Conservation (phyloP, 768 basidiomycete genomes). For the Agrocybe praecox region DNA sequence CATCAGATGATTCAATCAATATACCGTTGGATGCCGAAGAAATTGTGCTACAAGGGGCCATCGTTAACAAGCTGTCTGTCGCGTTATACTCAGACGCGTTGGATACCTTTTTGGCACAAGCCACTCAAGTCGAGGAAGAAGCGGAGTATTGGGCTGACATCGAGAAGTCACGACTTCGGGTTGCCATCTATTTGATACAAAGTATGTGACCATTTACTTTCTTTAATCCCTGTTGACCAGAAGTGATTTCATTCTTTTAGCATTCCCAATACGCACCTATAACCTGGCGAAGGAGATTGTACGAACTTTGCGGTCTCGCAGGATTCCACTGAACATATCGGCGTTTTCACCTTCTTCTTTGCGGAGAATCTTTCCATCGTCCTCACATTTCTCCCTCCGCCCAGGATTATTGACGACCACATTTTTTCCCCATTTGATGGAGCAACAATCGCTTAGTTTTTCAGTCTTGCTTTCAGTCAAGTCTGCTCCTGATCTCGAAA, state of each 20-base stretch:
- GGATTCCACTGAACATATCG: slow-evolving; percentile 48
- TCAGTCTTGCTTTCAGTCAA: slow-evolving; percentile 20
- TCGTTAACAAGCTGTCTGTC: slow-evolving; percentile 52
- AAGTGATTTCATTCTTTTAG: slow-evolving; percentile 26
- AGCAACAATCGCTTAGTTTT: slow-evolving; percentile 18
- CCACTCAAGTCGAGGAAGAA: slow-evolving; percentile 71
- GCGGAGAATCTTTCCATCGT: slow-evolving; percentile 47
- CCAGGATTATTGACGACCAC: slow-evolving; percentile 55
- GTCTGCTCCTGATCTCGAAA: neutral
- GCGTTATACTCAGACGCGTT: slow-evolving; percentile 68
- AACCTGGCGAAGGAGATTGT: slow-evolving; percentile 41
- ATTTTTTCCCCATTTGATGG: slow-evolving; percentile 65
- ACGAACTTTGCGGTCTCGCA: slow-evolving; percentile 40
- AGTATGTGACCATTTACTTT: slow-evolving; percentile 49
- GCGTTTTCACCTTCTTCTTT: slow-evolving; percentile 51
- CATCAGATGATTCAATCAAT: neutral
- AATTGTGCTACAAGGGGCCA: slow-evolving; percentile 40
- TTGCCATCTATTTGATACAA: slow-evolving; percentile 74
- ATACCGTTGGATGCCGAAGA: slow-evolving; percentile 31
- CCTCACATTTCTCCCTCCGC: slow-evolving; percentile 41
- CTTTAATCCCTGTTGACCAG: slow-evolving; percentile 11
- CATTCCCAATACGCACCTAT: slow-evolving; percentile 45
- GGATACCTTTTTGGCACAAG: slow-evolving; percentile 65
- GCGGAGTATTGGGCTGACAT: slow-evolving; percentile 85
- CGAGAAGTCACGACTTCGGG: slow-evolving; percentile 57